Base-by-base conservation (phyloP, 1,284 basidiomycete species). In the Boletellus deceptivus region DNA sequence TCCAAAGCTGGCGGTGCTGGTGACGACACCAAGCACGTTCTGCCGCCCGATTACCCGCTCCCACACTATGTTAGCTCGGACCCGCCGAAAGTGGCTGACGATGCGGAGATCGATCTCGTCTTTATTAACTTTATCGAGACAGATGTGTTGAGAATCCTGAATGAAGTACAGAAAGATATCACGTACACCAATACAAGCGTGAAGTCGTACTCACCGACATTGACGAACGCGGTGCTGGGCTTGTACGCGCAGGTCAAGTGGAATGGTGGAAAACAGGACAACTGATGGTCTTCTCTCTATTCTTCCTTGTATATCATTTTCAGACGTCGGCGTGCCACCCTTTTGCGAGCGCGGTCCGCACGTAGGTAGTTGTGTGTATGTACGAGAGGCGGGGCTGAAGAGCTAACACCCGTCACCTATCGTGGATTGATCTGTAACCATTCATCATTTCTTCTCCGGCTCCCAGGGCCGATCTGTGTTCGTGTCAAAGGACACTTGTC, bases 1-100 rank as follows among this genome's bases (percentile, higher is more conserved):
- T 83, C 85, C 1, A 86, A 82, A 3, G 69, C 80, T 13, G 89
- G 87, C 1, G 87, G 83, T 4, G 69, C 80, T 13, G 89, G 87
- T 11, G 89, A 90, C 61, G 88, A 90, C 62, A 79, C 72, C 3
- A 65, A 69, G 0, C 86, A 89, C 64, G 61, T 69, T 4, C 77
- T 85, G 0, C 60, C 88, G 47, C 76, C 82, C 9, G 82, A 77
- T 68, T 79, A 76, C 66, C 51, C 64, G 5, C 55, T 66, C 11
- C 84, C 86, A 0, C 72, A 75, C 59, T 89, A 82, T 64, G 75
- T 88, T 52, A 72, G 70, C 17, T 85, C 84, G 1, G 65, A 72
- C 27, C 58, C 78, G 0, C 82, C 85, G 0, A 65, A 71, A 24
- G 76, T 82, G n/a, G 55, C 77, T 0, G 71, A 71, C 50, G 73